A percentile compares a stretch with the other conserved stretches of the same genome.
Evolutionary conservation across 2,329 filamentous ascomycete species (phyloP).

Genomic region (Diaporthe destruens): DNA sequence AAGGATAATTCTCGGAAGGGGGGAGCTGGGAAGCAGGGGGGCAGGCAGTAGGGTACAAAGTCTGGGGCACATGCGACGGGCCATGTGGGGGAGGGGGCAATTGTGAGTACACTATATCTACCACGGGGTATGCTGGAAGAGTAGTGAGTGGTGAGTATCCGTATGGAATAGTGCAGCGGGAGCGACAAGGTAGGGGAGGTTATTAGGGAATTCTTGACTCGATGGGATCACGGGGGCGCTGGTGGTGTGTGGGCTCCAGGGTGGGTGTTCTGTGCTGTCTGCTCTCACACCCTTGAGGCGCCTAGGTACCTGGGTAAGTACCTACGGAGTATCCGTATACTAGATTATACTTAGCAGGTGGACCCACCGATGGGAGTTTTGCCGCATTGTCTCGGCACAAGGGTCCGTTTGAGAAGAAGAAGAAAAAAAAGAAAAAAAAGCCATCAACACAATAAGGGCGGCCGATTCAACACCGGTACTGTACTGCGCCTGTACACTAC

Average conservation of each 20-base stretch:
- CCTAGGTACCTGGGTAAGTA: no score
- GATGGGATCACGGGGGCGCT: constrained; percentile 16
- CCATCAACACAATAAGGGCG: no score
- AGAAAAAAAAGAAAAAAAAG: no score
- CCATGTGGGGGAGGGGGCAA: constrained; percentile 20
- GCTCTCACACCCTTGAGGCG: constrained; percentile 4
- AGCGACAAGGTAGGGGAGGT: neutral
- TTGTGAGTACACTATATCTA: neutral
- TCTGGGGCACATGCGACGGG: constrained; percentile 12
- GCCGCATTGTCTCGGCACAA: constrained; percentile 30
- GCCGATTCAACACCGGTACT: no score
- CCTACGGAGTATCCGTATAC: no score
- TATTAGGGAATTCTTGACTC: constrained; percentile 19
- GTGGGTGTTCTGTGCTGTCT: constrained; percentile 3
- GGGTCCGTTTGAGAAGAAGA: no score
- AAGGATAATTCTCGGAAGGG: constrained; percentile 32
- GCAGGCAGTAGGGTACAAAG: no score
- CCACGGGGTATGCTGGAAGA: no score
- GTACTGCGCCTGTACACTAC: no score
- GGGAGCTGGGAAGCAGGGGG: constrained; percentile 12
- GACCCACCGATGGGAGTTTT: constrained; percentile 24
- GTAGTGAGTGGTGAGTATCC: no score
- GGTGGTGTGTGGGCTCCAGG: constrained; percentile 9
- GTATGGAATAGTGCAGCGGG: neutral
- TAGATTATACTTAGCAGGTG: neutral